These are phyloP conservation scores for Candida suzukii DNA, from an alignment of 805 yeast species.

Conservation along the genomic window DNA sequence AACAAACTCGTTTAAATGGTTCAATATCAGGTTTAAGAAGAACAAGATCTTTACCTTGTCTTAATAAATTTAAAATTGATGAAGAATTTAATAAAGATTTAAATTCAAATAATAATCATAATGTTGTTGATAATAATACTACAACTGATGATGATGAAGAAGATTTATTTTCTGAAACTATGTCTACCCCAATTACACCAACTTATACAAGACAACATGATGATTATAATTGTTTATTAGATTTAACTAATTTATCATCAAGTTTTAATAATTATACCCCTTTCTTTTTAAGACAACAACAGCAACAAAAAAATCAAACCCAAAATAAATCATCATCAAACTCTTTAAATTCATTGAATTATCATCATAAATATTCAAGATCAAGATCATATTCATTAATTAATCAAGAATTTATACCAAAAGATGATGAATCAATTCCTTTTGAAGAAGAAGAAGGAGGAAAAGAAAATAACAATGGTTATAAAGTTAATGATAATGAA, in stretches of 20 bases:
- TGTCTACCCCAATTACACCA: neutral
- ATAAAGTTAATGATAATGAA: neutral
- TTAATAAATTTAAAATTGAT: neutral
- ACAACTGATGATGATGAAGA: neutral
- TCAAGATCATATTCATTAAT: neutral
- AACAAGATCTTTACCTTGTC: neutral
- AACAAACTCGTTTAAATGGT: neutral
- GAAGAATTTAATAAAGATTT: neutral
- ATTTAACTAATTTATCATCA: too few species aligned
- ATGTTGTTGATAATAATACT: neutral
- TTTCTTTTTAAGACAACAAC: too few species aligned
- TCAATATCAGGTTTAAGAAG: neutral
- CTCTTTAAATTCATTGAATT: too few species aligned
- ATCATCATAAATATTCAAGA: neutral
- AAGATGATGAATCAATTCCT: neutral
- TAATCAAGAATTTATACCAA: neutral
- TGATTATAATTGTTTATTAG: too few species aligned
- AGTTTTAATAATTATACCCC: too few species aligned
- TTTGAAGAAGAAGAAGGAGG: too few species aligned
- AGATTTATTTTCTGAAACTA: neutral
- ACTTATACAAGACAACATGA: neutral
- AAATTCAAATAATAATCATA: neutral
- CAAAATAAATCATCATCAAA: too few species aligned
- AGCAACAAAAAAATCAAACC: too few species aligned
- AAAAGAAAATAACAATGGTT: neutral